phyloP scores from a whole-genome alignment of 768 basidiomycete species.

The Phanerodontia chrysosporium region DNA sequence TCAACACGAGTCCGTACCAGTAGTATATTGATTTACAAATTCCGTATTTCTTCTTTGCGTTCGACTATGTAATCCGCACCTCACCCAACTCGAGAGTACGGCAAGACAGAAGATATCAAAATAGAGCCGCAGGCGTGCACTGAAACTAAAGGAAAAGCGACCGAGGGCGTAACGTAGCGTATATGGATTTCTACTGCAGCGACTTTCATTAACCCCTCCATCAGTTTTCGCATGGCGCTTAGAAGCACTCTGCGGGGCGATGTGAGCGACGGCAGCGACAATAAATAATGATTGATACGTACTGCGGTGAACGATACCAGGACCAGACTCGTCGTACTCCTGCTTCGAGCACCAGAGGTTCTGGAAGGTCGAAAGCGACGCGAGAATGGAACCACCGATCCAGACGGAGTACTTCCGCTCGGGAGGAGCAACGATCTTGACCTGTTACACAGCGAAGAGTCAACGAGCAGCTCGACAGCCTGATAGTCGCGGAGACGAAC shows the following conservation, averaged over 20 bases:
- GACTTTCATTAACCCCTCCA: conserved; percentile 20
- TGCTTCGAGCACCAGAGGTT: conserved; percentile 62
- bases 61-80: conserved; percentile 8
- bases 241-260: conserved; percentile 29
- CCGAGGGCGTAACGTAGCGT: conserved; percentile 24
- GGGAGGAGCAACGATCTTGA: conserved; percentile 64
- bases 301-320: conserved; percentile 47
- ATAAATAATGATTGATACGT: conserved; percentile 3
- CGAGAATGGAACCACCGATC: conserved; percentile 47
- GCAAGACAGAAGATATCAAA: conserved; percentile 6
- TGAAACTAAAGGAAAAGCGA: conserved; percentile 13
- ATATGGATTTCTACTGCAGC: conserved; percentile 25
- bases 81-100: conserved; percentile 7
- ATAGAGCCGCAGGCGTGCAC: conserved; percentile 28
- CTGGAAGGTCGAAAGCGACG: conserved; percentile 63
- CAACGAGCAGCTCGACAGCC: not conserved
- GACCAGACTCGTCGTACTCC: conserved; percentile 57
- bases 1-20: not conserved
- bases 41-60: conserved; percentile 10
- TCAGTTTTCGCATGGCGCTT: conserved; percentile 16
- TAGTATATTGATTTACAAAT: conserved; percentile 15
- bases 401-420: conserved; percentile 72
- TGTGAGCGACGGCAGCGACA: not conserved
- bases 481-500: conserved; percentile 19
- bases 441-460: conserved; percentile 18